These are phyloP conservation scores for Magnaporthales sp. DNA, from an alignment of 2,329 filamentous ascomycete species.

Conservation along the genomic window DNA sequence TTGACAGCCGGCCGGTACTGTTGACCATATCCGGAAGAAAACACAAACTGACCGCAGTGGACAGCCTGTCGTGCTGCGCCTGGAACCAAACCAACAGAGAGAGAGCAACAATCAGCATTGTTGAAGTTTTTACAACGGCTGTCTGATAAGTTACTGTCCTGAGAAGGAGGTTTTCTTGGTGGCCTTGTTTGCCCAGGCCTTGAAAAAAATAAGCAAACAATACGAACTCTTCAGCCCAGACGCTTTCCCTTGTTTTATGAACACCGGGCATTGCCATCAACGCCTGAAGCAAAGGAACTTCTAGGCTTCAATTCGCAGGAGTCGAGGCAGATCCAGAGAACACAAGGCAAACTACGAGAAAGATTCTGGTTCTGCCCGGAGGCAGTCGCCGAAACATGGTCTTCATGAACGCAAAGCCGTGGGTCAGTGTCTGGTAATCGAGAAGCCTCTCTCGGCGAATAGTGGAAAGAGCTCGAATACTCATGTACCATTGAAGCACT, in stretches of 20 bases:
- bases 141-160: not conserved
- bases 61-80: not conserved
- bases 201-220: too few species aligned
- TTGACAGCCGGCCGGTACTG: too few species aligned
- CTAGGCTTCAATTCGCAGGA: not conserved
- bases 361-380: not conserved
- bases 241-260: not conserved
- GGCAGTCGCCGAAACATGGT: not conserved
- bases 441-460: not conserved
- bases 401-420: not conserved
- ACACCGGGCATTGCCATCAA: not conserved
- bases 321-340: not conserved
- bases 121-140: not conserved
- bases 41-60: not conserved
- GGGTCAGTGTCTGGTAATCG: not conserved
- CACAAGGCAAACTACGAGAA: not conserved
- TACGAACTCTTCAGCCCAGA: too few species aligned
- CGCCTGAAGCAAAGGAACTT: not conserved
- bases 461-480: too few species aligned
- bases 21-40: not conserved
- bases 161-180: too few species aligned
- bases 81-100: not conserved
- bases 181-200: too few species aligned
- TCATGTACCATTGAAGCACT: too few species aligned
- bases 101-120: not conserved